Percentiles rank a stretch among this genome's conserved stretches.
Evolutionary conservation across 768 basidiomycete species (phyloP).

Genomic region (Mrakia frigida): DNA sequence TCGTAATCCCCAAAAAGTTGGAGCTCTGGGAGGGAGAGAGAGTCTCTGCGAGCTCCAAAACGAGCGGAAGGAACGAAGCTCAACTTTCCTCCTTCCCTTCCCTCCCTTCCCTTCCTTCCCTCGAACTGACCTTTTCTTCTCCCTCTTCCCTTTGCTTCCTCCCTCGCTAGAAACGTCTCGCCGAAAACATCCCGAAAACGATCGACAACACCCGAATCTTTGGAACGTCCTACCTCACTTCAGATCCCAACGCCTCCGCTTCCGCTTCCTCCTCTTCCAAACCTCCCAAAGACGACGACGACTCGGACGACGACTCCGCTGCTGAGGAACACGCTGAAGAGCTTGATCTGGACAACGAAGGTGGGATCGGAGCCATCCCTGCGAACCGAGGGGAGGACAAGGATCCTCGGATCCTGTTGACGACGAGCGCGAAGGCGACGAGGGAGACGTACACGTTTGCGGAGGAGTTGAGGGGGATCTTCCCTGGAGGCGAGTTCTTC

Average conservation of each 20-base stretch:
- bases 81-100: background rate
- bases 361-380: constrained; percentile 32
- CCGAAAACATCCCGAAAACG: constrained; percentile 80
- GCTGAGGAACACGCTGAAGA: constrained; percentile 1
- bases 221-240: constrained; percentile 46
- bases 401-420: constrained; percentile 65
- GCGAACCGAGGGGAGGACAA: constrained; percentile 1
- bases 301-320: background rate
- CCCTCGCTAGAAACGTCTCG: constrained; percentile 63
- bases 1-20: too few relatives aligned
- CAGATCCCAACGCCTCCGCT: constrained; percentile 40
- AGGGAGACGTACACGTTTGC: constrained; percentile 86
- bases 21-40: background rate
- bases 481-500: constrained; percentile 87
- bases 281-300: constrained; percentile 28
- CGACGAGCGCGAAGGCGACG: constrained; percentile 83
- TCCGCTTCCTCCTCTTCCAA: constrained; percentile 3
- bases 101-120: background rate
- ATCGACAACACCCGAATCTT: constrained; percentile 89
- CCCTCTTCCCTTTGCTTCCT: background rate
- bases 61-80: too few relatives aligned
- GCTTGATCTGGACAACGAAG: constrained; percentile 18
- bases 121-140: background rate
- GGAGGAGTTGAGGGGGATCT: constrained; percentile 80
- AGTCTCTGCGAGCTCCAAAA: background rate